Base-by-base conservation (phyloP, 345 rosid genomes). In the Linum trigynum region DNA sequence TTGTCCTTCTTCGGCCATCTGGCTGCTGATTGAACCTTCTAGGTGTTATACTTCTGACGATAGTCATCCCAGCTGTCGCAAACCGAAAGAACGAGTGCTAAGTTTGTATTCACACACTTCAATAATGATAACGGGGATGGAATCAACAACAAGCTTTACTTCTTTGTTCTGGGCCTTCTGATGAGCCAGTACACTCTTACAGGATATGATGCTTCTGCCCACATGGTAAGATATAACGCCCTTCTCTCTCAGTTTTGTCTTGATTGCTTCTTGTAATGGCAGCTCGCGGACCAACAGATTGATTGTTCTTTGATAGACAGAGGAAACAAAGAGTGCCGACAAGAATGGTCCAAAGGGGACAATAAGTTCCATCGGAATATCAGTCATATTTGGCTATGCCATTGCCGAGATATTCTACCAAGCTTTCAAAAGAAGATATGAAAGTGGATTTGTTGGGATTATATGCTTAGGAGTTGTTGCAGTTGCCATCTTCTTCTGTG, bases 131-230 rank as follows among this genome's bases (percentile, higher is more conserved):
- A 92, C 53, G 90, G 75, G 15, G 82, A 75, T 10, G 96, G 96
- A 65, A 88, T 92, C 58, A 62, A 67, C 64, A 85, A 73, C 67
- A 85, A 82, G 69, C 70, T 63, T 59, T 90, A 92, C 80, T 88
- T 92, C 40, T 92, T 92, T 66, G 86, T 86, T 64, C 75, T 90
- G 37, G 99, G 99, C 55, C 92, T 92, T 67, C 82, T 92, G 16
- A 88, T 92, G 99, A 90, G 92, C 74, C 97, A 92, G 75, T 90
- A 92, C 64, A 92, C 99, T 23, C 85, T 92, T 41, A 75, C 89
- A 16, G 99, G 97, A 15, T 90, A 90, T 61, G 97, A 92, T 78
- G 97, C 97, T 1, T 92, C 99, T 61, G 97, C 96, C 66, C 99
- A 90, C 79, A 86, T 92, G 98, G 98, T 92, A 74, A 74, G 81